Evolutionary conservation across 306 rosid species (phyloP).

Genomic region (Vigna hirtella): DNA sequence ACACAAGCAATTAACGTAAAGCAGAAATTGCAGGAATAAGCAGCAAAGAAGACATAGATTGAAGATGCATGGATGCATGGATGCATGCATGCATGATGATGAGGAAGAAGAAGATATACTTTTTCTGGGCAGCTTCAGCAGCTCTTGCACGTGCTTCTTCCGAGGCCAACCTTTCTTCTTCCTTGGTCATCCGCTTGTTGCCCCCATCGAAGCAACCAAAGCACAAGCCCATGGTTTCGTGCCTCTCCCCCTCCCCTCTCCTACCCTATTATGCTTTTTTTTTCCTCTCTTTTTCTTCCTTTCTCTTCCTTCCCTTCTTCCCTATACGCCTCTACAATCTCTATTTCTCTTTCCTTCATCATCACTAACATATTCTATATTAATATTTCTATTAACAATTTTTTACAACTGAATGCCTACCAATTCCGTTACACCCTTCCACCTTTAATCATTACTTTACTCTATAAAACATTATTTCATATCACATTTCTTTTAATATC

Average conservation of each 20-base stretch:
- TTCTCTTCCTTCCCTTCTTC: background rate
- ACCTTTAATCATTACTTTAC: no score
- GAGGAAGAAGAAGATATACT: conserved; percentile 35
- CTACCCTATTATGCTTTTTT: background rate
- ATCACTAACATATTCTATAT: conserved; percentile 40
- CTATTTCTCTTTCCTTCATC: conserved; percentile 19
- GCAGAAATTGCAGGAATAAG: background rate
- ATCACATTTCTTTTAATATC: no score
- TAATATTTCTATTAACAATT: conserved; percentile 27
- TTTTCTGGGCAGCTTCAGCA: conserved; percentile 94
- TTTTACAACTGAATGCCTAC: background rate
- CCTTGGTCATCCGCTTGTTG: conserved; percentile 68
- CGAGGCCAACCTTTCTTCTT: conserved; percentile 80
- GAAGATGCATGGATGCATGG: background rate
- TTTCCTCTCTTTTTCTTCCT: background rate
- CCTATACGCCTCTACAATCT: conserved; percentile 33
- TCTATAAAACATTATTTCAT: no score
- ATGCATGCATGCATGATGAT: background rate
- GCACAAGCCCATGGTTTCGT: conserved; percentile 73
- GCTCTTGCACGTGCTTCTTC: conserved; percentile 85
- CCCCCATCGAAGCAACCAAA: conserved; percentile 79
- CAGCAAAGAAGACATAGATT: background rate
- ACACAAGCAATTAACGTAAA: background rate
- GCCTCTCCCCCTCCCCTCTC: background rate
- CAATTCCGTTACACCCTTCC: conserved; percentile 30